Evolutionary conservation across 2,329 filamentous ascomycete genomes (phyloP).

Genomic region (Daldinia sp.): DNA sequence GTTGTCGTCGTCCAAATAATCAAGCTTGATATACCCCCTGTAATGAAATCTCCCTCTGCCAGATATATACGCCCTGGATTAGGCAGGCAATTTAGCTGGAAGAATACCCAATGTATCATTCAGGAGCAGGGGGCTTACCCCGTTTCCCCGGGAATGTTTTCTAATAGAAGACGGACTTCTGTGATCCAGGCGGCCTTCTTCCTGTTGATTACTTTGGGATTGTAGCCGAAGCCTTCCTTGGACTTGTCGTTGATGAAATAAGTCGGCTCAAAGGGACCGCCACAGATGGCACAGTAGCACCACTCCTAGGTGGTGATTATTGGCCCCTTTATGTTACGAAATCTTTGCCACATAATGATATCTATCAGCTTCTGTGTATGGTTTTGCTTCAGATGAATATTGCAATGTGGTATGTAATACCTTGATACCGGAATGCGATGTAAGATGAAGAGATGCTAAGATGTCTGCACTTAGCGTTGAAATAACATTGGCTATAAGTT

Average conservation of each 20-base stretch:
- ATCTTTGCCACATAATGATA: neutral
- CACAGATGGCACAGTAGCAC: conserved; percentile 30
- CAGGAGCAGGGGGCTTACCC: neutral
- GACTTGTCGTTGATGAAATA: neutral
- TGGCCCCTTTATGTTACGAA: neutral
- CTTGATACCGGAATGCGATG: neutral
- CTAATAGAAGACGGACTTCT: conserved; percentile 8
- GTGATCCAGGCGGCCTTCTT: neutral
- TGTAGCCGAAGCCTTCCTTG: neutral
- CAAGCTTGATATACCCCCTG: conserved; percentile 1
- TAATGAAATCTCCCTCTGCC: neutral
- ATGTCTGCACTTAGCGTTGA: neutral
- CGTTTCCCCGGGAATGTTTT: neutral
- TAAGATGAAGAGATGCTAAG: neutral
- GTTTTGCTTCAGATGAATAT: neutral
- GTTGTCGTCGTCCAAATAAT: conserved; percentile 3
- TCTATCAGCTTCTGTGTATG: neutral
- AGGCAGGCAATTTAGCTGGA: conserved; percentile 4
- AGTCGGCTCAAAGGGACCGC: conserved; percentile 4
- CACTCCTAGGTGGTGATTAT: neutral
- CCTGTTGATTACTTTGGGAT: neutral
- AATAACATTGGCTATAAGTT: neutral
- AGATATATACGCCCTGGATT: conserved; percentile 12
- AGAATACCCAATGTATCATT: neutral
- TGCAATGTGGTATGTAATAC: neutral